Base-by-base conservation (phyloP, 2,329 filamentous ascomycete genomes). In the Leptographium radiaticola region DNA sequence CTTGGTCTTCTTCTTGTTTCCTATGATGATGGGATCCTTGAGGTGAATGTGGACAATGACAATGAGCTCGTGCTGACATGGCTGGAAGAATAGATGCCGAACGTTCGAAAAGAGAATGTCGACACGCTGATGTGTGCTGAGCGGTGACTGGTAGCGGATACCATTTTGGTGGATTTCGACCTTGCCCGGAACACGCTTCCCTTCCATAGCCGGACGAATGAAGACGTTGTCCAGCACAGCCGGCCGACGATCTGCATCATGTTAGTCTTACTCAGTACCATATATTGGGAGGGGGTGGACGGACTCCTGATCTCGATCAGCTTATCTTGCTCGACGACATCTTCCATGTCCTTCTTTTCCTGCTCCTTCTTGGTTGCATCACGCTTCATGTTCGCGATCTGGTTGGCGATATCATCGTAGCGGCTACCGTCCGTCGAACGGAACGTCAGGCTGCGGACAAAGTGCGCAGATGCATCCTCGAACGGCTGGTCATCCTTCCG, bases 321-420 rank as follows among this genome's bases (percentile, higher is more conserved):
- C 73, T 98, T 98, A 67, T 98, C 93, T 68, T 98, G 93, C 70
- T 97, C 93, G 7, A 98, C 90, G 25, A 98, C 93, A 68, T 98
- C 93, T 67, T 98, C 93, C 86, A 98, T 86, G 62, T 98, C 91
- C 73, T 98, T 98, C 81, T 97, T 96, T 70, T 96, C 91, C 64
- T 96, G 90, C 68, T 98, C 93, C 62, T 89, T 87, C 69, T 95
- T 90, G 44, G 88, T 81, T 6, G 87, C 83, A 61, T 91, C 88
- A 66, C 93, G 95, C 74, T 96, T 95, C 75, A 98, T 84, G 64
- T 96, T 93, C 12, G 89, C 91, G 62, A 98, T 97, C 64, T 95
- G 87, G 57, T 86, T 86, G 13, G 89, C 86, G 60, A 98, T 93
- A 63, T 94, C 88, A 55, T 88, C 85, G 66, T 98, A 89, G 58